Evolutionary conservation across 352 stramenopile species (phyloP).

Genomic region (Phytophthora fragariae): DNA sequence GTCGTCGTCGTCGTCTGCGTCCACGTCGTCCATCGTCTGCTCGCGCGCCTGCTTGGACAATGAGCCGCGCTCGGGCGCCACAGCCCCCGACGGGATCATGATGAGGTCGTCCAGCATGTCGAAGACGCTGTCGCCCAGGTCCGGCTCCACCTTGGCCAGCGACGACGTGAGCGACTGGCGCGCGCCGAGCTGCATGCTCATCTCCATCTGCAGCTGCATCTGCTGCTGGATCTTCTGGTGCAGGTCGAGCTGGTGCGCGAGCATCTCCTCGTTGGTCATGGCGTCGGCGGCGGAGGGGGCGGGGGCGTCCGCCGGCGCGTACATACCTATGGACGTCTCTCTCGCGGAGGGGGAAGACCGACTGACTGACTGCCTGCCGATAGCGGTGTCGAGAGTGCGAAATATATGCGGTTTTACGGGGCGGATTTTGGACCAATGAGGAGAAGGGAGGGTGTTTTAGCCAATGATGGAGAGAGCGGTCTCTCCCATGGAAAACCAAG

Average conservation of each 20-base stretch:
- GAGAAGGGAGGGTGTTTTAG: neutral
- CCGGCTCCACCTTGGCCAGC: slow-evolving; percentile 76
- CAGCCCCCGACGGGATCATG: slow-evolving; percentile 71
- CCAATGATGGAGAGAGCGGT: neutral
- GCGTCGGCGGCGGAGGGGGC: slow-evolving; percentile 23
- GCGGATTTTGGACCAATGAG: neutral
- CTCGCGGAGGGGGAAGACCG: slow-evolving; percentile 21
- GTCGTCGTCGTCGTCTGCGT: slow-evolving; percentile 20
- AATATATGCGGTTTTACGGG: slow-evolving; percentile 21
- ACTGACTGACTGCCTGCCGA: slow-evolving; percentile 3
- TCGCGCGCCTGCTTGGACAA: slow-evolving; percentile 66
- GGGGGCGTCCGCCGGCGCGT: slow-evolving; percentile 18
- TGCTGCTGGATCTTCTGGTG: slow-evolving; percentile 89
- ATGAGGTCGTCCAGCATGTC: slow-evolving; percentile 91
- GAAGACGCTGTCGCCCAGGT: slow-evolving; percentile 87
- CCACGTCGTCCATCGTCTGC: slow-evolving; percentile 37
- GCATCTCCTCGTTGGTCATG: slow-evolving; percentile 83
- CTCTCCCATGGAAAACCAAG: slow-evolving; percentile 5
- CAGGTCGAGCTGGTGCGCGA: slow-evolving; percentile 82
- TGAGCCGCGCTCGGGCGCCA: slow-evolving; percentile 64
- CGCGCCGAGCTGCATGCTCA: slow-evolving; percentile 75
- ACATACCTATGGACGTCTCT: slow-evolving; percentile 27
- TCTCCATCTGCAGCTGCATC: slow-evolving; percentile 89
- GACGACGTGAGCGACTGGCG: slow-evolving; percentile 64
- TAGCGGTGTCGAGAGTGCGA: slow-evolving; percentile 17